Evolutionary conservation across 352 stramenopile species (phyloP).

Genomic region (Pythium rhizo-oryzae): DNA sequence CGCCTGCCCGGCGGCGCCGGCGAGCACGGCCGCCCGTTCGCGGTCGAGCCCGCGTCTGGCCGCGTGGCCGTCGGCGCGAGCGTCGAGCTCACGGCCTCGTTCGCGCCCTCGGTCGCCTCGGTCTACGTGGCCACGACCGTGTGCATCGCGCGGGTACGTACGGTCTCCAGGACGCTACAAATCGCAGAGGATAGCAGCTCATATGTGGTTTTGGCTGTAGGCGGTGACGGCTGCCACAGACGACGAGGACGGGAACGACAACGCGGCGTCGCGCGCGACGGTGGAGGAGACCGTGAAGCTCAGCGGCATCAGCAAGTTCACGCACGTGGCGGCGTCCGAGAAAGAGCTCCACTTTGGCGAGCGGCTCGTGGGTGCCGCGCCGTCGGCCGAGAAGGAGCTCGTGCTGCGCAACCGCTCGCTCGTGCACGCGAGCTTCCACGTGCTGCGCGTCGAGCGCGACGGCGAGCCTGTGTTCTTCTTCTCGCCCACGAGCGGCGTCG

Average conservation of each 20-base stretch:
- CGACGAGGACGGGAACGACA: background rate
- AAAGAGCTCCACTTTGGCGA: conserved; percentile 85
- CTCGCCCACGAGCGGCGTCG: conserved; percentile 60
- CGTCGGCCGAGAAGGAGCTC: conserved; percentile 78
- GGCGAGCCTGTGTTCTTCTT: conserved; percentile 88
- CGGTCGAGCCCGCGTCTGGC: conserved; percentile 70
- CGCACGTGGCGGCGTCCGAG: conserved; percentile 83
- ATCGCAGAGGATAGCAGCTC: no score
- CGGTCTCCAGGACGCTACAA: no score
- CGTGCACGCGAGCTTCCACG: conserved; percentile 83
- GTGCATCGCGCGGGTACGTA: conserved; percentile 60
- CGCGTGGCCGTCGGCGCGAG: conserved; percentile 61
- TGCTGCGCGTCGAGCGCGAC: conserved; percentile 81
- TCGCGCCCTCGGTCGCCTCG: conserved; percentile 68
- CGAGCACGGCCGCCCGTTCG: conserved; percentile 74
- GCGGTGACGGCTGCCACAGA: no score
- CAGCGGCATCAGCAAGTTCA: conserved; percentile 90
- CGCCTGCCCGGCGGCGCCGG: conserved; percentile 65
- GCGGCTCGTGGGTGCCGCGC: conserved; percentile 64
- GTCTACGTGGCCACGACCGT: conserved; percentile 87
- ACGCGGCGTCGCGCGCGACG: background rate
- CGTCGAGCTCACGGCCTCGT: conserved; percentile 72
- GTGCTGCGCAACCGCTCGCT: conserved; percentile 90
- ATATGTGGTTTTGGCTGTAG: background rate
- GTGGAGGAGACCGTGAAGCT: conserved; percentile 70